Evolutionary conservation across 139 green algal species (phyloP).

Genomic region (Asterochloris erici): DNA sequence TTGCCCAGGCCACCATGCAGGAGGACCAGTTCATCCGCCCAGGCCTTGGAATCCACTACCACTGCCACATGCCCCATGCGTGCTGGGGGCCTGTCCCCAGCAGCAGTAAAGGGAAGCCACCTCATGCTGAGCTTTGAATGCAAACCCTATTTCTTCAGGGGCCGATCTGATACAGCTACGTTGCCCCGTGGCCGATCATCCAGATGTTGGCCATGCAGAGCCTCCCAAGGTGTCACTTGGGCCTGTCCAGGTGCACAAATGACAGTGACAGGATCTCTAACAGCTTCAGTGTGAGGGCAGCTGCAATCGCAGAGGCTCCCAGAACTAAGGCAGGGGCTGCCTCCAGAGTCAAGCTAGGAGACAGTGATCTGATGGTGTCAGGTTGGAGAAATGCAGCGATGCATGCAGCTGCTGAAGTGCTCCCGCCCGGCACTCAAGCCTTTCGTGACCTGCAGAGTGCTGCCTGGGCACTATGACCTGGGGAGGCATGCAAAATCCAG

Average conservation of each 20-base stretch:
- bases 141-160: no score
- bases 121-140: conserved; percentile 1
- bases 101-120: conserved; percentile 1
- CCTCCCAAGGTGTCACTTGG: no score
- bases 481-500: conserved; percentile 66
- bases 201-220: no score
- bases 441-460: conserved; percentile 19
- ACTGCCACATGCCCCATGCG: conserved; percentile 27
- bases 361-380: conserved; percentile 13
- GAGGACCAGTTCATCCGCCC: conserved; percentile 26
- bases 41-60: conserved; percentile 10
- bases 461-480: conserved; percentile 90
- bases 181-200: no score
- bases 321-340: conserved; percentile 2
- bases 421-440: background rate
- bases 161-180: no score
- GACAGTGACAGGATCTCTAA: no score
- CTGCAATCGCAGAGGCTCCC: background rate
- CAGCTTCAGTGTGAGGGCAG: background rate
- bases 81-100: background rate
- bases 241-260: no score
- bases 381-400: background rate
- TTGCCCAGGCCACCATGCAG: conserved; percentile 27
- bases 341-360: conserved; percentile 8
- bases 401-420: background rate